Conservation (phyloP, 2,329 filamentous ascomycete species). For the Furcasterigmium sp. region DNA sequence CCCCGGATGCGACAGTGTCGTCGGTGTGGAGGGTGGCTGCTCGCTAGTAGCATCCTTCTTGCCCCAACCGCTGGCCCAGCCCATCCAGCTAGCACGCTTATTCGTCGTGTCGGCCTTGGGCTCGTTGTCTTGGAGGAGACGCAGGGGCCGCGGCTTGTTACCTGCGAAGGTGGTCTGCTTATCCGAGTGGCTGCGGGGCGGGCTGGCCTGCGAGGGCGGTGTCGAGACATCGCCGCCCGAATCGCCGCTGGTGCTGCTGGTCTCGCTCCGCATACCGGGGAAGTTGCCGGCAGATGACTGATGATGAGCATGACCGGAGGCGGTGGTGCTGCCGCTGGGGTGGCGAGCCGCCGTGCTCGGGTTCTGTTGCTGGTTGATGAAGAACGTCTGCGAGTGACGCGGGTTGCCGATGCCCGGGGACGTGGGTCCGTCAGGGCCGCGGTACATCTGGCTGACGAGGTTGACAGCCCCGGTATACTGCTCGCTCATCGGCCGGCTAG, state of each 20-base stretch:
- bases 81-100: conserved; percentile 62
- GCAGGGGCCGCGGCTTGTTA: conserved; percentile 76
- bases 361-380: conserved; percentile 46
- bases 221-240: conserved; percentile 47
- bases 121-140: conserved; percentile 76
- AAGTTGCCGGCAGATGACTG: conserved; percentile 53
- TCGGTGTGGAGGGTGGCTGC: conserved; percentile 2
- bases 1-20: background rate
- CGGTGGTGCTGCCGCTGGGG: conserved; percentile 41
- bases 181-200: conserved; percentile 44
- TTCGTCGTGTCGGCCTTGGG: conserved; percentile 42
- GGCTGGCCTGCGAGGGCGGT: conserved; percentile 43
- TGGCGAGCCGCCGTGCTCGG: conserved; percentile 47
- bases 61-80: conserved; percentile 45
- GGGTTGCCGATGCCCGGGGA: conserved; percentile 55
- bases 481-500: conserved; percentile 54
- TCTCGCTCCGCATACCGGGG: conserved; percentile 64
- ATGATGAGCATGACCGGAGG: conserved; percentile 16
- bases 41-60: conserved; percentile 38
- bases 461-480: conserved; percentile 60
- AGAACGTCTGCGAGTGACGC: conserved; percentile 60
- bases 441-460: conserved; percentile 88
- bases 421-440: conserved; percentile 60
- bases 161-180: conserved; percentile 55
- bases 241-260: conserved; percentile 62